A percentile compares a stretch with the other conserved stretches of the same genome.
Conservation (phyloP, 768 basidiomycete genomes). For the Lyophyllum semitale region DNA sequence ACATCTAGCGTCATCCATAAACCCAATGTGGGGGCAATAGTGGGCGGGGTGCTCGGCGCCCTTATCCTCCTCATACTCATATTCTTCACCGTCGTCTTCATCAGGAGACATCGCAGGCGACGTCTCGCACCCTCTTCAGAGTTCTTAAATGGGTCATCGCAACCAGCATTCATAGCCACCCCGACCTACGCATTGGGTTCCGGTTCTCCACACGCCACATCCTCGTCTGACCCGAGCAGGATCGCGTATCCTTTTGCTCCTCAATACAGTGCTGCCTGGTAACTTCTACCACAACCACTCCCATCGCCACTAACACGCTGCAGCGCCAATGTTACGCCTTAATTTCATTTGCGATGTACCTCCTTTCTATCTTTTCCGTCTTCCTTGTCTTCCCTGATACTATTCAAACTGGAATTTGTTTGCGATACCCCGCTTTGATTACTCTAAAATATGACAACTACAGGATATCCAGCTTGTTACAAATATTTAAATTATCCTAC, state of each 20-base stretch:
- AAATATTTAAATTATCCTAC: neutral
- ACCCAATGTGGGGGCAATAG: slow-evolving; percentile 46
- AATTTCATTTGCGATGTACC: neutral
- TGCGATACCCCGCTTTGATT: neutral
- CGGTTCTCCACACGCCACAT: neutral
- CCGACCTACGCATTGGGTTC: slow-evolving; percentile 1
- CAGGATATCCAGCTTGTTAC: neutral
- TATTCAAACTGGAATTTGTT: neutral
- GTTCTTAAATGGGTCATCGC: slow-evolving; percentile 36
- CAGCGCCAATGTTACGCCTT: neutral
- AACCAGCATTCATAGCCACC: neutral
- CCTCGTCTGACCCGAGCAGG: neutral
- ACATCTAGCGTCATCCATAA: slow-evolving; percentile 13
- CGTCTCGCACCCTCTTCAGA: slow-evolving; percentile 61
- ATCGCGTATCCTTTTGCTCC: neutral
- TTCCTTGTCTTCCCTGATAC: neutral
- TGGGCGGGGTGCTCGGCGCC: slow-evolving; percentile 55
- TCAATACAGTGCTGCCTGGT: neutral
- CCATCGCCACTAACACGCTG: neutral
- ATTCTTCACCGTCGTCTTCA: slow-evolving; percentile 33
- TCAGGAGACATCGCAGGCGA: slow-evolving; percentile 41
- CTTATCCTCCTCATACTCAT: slow-evolving; percentile 38
- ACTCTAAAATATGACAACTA: too few species aligned
- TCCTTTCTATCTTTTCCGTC: neutral
- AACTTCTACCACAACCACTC: neutral